A percentile compares a stretch with the other conserved stretches of the same genome.
Evolutionary conservation across 208 protist genomes (phyloP).

Genomic region (Naegleria lovaniensis): DNA sequence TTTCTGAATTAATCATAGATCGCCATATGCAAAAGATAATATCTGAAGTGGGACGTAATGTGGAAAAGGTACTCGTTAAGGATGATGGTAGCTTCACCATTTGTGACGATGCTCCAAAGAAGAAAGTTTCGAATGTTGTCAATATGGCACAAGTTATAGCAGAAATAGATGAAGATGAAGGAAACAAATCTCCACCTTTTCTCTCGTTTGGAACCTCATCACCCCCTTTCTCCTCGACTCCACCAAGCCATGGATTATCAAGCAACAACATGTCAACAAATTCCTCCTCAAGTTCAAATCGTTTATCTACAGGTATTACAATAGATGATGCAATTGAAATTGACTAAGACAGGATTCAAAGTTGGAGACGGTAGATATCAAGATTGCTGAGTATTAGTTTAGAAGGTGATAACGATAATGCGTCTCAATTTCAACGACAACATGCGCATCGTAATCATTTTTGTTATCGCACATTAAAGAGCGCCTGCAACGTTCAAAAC

Average conservation of each 20-base stretch:
- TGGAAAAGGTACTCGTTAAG: background rate
- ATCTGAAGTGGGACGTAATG: background rate
- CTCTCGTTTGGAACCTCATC: background rate
- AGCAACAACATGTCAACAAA: background rate
- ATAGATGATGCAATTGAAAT: slow-evolving; percentile 15
- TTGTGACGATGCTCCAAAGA: background rate
- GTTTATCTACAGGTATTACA: background rate
- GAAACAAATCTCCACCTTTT: background rate
- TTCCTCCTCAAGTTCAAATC: background rate
- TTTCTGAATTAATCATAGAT: background rate
- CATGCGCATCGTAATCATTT: too few relatives aligned
- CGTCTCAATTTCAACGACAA: too few relatives aligned
- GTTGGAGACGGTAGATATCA: background rate
- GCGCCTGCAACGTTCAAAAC: background rate
- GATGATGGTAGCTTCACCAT: background rate
- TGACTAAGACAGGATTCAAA: too few relatives aligned
- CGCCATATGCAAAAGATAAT: background rate
- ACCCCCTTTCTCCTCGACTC: background rate
- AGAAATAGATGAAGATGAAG: background rate
- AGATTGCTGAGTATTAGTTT: background rate
- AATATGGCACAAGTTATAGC: background rate
- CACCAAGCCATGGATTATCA: background rate
- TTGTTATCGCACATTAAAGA: too few relatives aligned
- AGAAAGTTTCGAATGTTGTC: background rate
- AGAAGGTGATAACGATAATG: too few relatives aligned